A percentile compares a stretch with the other conserved stretches of the same genome.
These are phyloP conservation scores for Penicillium sp. DNA, from an alignment of 2,329 filamentous ascomycete genomes.

Conservation along the genomic window DNA sequence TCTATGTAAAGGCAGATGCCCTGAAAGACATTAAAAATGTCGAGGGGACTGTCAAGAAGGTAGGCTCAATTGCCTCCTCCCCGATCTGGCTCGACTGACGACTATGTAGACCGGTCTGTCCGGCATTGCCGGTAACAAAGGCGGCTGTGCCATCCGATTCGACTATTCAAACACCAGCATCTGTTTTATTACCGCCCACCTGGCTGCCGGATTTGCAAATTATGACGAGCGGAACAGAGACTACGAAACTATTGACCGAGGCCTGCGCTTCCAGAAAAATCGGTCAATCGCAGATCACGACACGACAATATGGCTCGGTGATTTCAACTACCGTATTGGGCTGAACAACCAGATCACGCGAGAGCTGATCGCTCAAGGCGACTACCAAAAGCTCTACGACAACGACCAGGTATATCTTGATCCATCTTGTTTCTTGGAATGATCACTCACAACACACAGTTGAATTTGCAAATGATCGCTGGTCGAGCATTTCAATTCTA, in stretches of 20 bases:
- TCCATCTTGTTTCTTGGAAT: slow-evolving; percentile 1
- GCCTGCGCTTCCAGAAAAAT: slow-evolving; percentile 85
- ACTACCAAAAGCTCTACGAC: slow-evolving; percentile 75
- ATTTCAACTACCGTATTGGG: slow-evolving; percentile 97
- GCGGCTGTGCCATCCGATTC: slow-evolving; percentile 90
- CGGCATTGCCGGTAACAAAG: slow-evolving; percentile 96
- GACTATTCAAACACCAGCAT: slow-evolving; percentile 89
- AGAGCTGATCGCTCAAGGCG: slow-evolving; percentile 62
- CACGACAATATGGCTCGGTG: slow-evolving; percentile 87
- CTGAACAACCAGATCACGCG: slow-evolving; percentile 71
- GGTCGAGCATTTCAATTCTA: slow-evolving; percentile 87
- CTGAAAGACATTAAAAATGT: slow-evolving; percentile 88
- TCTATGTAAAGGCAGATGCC: slow-evolving; percentile 77
- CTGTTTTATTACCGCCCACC: slow-evolving; percentile 92
- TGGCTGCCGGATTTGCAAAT: slow-evolving; percentile 92
- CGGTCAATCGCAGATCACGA: slow-evolving; percentile 87
- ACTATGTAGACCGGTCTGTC: slow-evolving; percentile 68
- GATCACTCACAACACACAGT: slow-evolving; percentile 33
- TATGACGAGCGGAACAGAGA: slow-evolving; percentile 94
- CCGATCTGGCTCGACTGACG: slow-evolving; percentile 15
- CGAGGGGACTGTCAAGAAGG: slow-evolving; percentile 90
- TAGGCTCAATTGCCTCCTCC: slow-evolving; percentile 16
- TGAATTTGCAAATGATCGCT: slow-evolving; percentile 94
- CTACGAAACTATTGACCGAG: slow-evolving; percentile 80
- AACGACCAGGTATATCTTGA: slow-evolving; percentile 66